Base-by-base conservation (phyloP, 2,329 filamentous ascomycete species). In the Penicillium hesseltinei region DNA sequence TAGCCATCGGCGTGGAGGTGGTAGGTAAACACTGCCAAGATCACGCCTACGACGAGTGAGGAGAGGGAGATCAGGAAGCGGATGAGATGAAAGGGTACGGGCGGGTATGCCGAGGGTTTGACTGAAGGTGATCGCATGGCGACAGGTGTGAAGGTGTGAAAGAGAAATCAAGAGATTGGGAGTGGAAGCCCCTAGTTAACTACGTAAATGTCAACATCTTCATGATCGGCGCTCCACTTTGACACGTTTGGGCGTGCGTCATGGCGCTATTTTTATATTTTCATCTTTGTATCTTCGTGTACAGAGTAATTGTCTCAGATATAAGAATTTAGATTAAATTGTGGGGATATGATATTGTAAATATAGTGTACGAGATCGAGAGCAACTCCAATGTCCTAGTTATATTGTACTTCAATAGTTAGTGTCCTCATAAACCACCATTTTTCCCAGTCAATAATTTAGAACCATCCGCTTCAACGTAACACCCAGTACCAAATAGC, bases 211-310 rank as follows among this genome's bases (percentile, higher is more conserved):
- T 25, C 39, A 25, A 19, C 11, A 40, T 13, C 52, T 51, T 44
- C 15, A 35, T 25, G 62, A 65, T 66, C 63, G 54, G 56, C 60
- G 56, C 54, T 65, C 61, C 59, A 88, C 93, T 65, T 89, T 89
- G 93, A 75, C 91, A 88, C 11, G 89, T 88, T 44, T 90, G 89
- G 65, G 86, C 85, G 6, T 89, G 88, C 61, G 82, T 92, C 66
- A 65, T 46, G 21, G 25, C 36, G 51, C 64, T 66, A 66, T 66
- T 66, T 62, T 56, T 62, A 65, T 61, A 25, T 43, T 44, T 44
- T 42, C 11, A 4, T 27, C 44, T 23, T 27, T 15, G 11, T 15
- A 33, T 21, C 11, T 21, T 40, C 15, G 33, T 44, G 2, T 10
- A 29, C 27, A 1, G 8, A 29, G 27, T 0, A 33, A 39, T 36